phyloP scores from a whole-genome alignment of 2,329 filamentous ascomycete genomes.

The Plectosphaerella cucumerina region DNA sequence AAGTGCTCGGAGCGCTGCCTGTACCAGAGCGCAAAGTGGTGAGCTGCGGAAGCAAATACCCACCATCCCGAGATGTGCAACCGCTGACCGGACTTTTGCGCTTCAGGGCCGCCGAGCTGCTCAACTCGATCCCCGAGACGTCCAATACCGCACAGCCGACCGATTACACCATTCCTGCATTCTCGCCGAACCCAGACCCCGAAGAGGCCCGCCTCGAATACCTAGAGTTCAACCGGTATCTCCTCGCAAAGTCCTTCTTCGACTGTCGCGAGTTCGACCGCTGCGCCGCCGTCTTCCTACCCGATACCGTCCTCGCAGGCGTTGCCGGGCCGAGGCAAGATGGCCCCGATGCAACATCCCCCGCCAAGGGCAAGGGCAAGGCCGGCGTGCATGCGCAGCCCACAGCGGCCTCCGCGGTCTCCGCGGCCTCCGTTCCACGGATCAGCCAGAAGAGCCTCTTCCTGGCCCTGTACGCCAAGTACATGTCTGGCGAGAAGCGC shows the following conservation, averaged over 20 bases:
- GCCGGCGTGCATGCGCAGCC: conserved; percentile 3
- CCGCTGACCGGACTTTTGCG: conserved; percentile 2
- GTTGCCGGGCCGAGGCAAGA: conserved; percentile 46
- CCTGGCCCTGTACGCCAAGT: conserved; percentile 86
- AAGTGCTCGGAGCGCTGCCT: conserved; percentile 93
- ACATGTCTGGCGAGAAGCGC: conserved; percentile 89
- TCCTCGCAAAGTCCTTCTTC: conserved; percentile 90
- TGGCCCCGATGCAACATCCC: conserved; percentile 32
- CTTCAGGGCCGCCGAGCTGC: conserved; percentile 84
- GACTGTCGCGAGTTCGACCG: conserved; percentile 94
- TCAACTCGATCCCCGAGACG: conserved; percentile 71
- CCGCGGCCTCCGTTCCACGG: conserved; percentile 36
- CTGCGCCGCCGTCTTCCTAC: conserved; percentile 83
- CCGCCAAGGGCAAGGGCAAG: conserved; percentile 58
- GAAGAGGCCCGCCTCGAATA: conserved; percentile 73
- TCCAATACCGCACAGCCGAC: conserved; percentile 50
- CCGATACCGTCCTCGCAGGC: conserved; percentile 70
- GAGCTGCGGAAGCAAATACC: conserved; percentile 10
- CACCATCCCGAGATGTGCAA: neutral
- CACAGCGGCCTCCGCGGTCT: conserved; percentile 13
- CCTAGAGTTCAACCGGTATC: conserved; percentile 75
- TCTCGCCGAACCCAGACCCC: conserved; percentile 59
- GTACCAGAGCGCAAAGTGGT: conserved; percentile 98
- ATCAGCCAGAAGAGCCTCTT: conserved; percentile 92
- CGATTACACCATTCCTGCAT: conserved; percentile 38